Conservation (phyloP, 2,329 filamentous ascomycete genomes). For the Scolecobasidium constrictum region DNA sequence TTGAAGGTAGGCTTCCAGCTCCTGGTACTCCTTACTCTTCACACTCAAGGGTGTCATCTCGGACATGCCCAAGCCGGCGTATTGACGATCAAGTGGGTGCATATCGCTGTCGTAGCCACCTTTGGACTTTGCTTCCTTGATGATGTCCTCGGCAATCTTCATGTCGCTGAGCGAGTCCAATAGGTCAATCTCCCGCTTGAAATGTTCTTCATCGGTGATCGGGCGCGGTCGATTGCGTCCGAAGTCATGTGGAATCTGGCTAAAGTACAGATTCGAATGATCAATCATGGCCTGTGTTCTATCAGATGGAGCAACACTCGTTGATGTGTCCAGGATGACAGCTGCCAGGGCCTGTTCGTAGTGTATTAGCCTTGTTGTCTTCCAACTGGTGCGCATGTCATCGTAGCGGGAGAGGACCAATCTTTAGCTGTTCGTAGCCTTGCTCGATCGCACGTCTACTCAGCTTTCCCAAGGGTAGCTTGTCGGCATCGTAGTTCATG, state of each 20-base stretch:
- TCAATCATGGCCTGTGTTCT: conserved; percentile 41
- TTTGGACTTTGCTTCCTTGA: conserved; percentile 52
- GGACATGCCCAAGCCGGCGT: conserved; percentile 56
- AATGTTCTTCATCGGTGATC: conserved; percentile 42
- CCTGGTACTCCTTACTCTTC: conserved; percentile 49
- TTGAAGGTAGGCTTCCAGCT: conserved; percentile 56
- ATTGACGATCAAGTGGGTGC: conserved; percentile 62
- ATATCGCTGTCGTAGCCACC: conserved; percentile 38
- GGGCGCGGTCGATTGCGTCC: conserved; percentile 63
- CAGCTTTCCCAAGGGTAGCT: conserved; percentile 74
- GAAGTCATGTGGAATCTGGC: conserved; percentile 71
- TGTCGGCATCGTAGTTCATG: conserved; percentile 62
- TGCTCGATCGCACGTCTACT: conserved; percentile 65
- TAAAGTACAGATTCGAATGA: conserved; percentile 71
- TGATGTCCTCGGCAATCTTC: conserved; percentile 69
- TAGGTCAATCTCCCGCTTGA: conserved; percentile 70
- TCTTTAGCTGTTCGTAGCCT: conserved; percentile 68
- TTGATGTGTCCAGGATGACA: conserved; percentile 1
- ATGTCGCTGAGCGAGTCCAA: conserved; percentile 75
- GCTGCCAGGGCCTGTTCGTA: not conserved
- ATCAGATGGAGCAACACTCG: not conserved
- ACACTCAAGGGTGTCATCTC: conserved; percentile 64
- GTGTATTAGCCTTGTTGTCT: no score
- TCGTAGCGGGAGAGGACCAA: no score
- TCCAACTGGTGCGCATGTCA: conserved; percentile 48